Percentiles rank a stretch among this genome's conserved stretches.
phyloP scores from a whole-genome alignment of 257 asterid species.

The Nicotiana paniculata region DNA sequence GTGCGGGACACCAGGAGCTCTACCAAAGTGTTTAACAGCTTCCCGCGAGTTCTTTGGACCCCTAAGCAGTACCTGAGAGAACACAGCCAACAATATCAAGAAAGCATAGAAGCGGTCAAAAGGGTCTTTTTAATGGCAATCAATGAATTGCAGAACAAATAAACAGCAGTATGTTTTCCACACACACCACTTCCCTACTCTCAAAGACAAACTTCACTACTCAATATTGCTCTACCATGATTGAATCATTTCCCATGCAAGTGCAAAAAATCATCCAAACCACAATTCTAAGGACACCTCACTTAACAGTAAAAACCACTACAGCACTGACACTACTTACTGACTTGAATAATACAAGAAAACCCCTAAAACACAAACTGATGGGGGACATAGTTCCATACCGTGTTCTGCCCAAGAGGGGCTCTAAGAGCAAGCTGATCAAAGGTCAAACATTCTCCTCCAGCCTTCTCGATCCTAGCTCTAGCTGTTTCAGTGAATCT shows the following conservation, averaged over 20 bases:
- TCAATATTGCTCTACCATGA: background rate
- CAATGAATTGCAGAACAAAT: background rate
- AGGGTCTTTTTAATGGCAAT: background rate
- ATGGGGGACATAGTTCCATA: background rate
- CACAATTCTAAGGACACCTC: background rate
- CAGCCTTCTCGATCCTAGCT: conserved; percentile 93
- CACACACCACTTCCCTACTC: background rate
- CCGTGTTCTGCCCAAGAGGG: conserved; percentile 96
- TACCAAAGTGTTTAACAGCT: conserved; percentile 92
- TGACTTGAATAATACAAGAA: background rate
- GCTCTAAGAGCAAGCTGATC: conserved; percentile 95
- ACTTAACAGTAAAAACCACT: background rate
- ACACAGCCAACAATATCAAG: background rate
- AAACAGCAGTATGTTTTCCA: background rate
- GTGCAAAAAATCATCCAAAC: background rate
- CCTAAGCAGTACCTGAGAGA: conserved; percentile 67
- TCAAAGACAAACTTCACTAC: background rate
- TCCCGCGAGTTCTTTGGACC: conserved; percentile 80
- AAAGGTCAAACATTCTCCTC: conserved; percentile 88
- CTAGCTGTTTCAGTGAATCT: conserved; percentile 86
- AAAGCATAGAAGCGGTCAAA: background rate
- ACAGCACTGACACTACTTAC: background rate
- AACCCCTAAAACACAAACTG: background rate
- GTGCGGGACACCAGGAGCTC: conserved; percentile 96
- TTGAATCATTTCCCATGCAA: background rate